Evolutionary conservation across 2,329 filamentous ascomycete species (phyloP).

Genomic region (Fusarium goolgardi): DNA sequence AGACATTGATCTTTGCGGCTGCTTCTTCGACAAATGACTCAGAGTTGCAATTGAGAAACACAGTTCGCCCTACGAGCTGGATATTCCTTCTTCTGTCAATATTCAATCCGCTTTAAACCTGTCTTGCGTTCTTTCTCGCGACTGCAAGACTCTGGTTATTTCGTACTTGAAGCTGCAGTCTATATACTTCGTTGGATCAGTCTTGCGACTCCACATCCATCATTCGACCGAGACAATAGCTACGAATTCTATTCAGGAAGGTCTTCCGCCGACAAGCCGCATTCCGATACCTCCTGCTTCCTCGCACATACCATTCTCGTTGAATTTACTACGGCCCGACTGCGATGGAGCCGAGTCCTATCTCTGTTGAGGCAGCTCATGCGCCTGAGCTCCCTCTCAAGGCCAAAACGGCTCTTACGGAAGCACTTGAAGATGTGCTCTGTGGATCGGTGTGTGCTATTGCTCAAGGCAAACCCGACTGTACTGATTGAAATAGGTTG

Average conservation of each 20-base stretch:
- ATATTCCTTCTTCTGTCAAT: not conserved
- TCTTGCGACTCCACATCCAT: slow-evolving; percentile 28
- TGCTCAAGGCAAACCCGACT: not conserved
- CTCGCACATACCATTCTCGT: not conserved
- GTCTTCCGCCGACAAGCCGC: not conserved
- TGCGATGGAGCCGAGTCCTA: slow-evolving; percentile 49
- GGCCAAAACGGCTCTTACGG: slow-evolving; percentile 60
- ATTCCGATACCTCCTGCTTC: not conserved
- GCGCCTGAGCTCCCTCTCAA: slow-evolving; percentile 47
- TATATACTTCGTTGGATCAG: not conserved
- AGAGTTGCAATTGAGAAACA: slow-evolving; percentile 1
- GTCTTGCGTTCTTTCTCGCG: not conserved
- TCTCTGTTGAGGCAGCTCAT: slow-evolving; percentile 46
- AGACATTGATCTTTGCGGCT: not conserved
- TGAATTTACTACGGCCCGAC: not conserved
- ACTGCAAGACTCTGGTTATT: not conserved
- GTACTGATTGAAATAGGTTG: slow-evolving; percentile 62
- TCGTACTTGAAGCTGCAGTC: not conserved
- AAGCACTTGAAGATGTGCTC: slow-evolving; percentile 85
- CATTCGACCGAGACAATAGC: slow-evolving; percentile 2
- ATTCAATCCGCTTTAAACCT: not conserved
- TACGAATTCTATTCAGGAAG: slow-evolving; percentile 10
- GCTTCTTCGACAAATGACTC: slow-evolving; percentile 12
- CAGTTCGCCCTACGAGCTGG: not conserved
- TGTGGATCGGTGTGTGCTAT: slow-evolving; percentile 80